Conservation (phyloP, 805 yeast genomes). For the Teunomyces panamensis region DNA sequence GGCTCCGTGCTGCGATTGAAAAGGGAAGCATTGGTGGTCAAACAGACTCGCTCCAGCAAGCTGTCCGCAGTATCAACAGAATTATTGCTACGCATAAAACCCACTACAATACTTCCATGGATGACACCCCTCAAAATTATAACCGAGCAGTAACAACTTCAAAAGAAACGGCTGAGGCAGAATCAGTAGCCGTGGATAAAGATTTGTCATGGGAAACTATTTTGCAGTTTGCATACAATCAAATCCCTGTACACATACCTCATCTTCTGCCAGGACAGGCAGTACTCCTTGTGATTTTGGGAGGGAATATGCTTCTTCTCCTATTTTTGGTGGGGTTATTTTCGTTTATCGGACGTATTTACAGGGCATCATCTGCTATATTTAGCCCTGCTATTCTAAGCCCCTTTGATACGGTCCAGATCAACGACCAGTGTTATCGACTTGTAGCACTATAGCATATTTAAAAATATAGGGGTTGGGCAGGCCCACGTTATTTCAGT, state of each 20-base stretch:
- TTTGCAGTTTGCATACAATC: background rate
- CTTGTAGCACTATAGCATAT: background rate
- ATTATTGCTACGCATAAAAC: conserved; percentile 19
- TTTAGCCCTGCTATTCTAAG: background rate
- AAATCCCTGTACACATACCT: background rate
- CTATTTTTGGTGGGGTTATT: background rate
- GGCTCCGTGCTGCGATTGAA: conserved; percentile 77
- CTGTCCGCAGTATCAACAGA: conserved; percentile 47
- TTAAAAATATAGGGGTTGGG: background rate
- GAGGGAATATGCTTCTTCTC: background rate
- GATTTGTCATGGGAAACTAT: background rate
- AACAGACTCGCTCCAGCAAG: conserved; percentile 52
- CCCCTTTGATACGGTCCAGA: background rate
- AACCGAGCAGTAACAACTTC: background rate
- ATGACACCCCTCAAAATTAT: background rate
- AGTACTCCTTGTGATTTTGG: background rate
- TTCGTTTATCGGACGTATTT: background rate
- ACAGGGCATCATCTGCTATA: background rate
- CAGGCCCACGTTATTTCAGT: background rate
- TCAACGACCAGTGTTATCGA: background rate
- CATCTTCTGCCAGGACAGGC: background rate
- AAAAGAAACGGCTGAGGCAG: background rate
- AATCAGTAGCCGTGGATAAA: background rate
- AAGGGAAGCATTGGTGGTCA: conserved; percentile 74
- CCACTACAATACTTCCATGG: background rate